Percentiles rank a stretch among this genome's conserved stretches.
Evolutionary conservation across 2,329 filamentous ascomycete species (phyloP).

Genomic region (Ceratocystis colombiana): DNA sequence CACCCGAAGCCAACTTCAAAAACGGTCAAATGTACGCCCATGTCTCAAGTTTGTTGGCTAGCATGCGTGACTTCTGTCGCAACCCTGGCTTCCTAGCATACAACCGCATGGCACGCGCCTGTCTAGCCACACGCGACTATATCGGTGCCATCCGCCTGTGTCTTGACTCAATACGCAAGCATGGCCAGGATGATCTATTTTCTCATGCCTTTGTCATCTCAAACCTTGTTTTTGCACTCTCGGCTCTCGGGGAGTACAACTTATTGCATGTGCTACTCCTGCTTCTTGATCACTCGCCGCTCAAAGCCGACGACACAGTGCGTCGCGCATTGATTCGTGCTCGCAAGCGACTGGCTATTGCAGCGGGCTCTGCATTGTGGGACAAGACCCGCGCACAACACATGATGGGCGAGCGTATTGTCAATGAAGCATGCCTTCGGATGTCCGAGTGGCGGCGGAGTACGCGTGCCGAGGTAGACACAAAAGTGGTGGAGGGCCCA

Average conservation of each 20-base stretch:
- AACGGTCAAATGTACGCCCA: constrained; percentile 20
- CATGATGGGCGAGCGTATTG: constrained; percentile 11
- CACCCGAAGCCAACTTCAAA: background rate
- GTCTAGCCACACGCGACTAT: constrained; percentile 23
- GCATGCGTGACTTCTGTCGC: constrained; percentile 11
- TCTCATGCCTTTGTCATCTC: constrained; percentile 17
- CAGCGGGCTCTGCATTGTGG: constrained; percentile 19
- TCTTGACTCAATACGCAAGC: constrained; percentile 12
- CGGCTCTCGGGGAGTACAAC: constrained; percentile 22
- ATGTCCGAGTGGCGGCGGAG: constrained; percentile 1
- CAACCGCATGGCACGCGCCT: constrained; percentile 22
- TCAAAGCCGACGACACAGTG: constrained; percentile 16
- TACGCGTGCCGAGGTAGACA: background rate
- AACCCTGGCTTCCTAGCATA: constrained; percentile 20
- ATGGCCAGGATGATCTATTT: constrained; percentile 19
- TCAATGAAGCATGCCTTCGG: constrained; percentile 9
- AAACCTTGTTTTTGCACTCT: constrained; percentile 23
- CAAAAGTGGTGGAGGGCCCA: background rate
- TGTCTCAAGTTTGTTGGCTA: background rate
- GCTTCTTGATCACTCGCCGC: constrained; percentile 2
- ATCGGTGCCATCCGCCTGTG: constrained; percentile 20
- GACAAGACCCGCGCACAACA: constrained; percentile 20
- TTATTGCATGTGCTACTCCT: constrained; percentile 15
- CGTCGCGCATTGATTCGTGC: constrained; percentile 18
- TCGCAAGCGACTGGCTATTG: constrained; percentile 14